Conservation (phyloP, 2,329 filamentous ascomycete genomes). For the Fusarium coicis region DNA sequence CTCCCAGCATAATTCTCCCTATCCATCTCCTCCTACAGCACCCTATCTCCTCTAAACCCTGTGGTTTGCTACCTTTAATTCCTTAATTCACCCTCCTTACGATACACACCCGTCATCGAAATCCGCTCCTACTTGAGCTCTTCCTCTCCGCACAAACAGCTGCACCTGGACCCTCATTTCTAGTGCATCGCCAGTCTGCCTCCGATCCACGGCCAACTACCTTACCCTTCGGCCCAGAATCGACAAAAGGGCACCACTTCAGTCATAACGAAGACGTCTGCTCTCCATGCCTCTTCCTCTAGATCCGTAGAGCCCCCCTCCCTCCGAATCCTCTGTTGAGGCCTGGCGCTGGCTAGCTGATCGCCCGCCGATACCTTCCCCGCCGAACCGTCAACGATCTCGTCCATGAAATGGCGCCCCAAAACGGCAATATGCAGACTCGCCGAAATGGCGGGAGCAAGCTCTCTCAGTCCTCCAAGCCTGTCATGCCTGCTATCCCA, state of each 20-base stretch:
- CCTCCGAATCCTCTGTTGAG: constrained; percentile 37
- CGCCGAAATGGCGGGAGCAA: constrained; percentile 47
- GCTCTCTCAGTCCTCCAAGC: constrained; percentile 47
- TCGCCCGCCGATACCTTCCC: constrained; percentile 39
- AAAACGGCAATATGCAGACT: constrained; percentile 48
- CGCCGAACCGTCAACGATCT: constrained; percentile 36
- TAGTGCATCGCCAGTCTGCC: constrained; percentile 29
- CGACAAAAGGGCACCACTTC: constrained; percentile 25
- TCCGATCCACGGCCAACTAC: constrained; percentile 28
- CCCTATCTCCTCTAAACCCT: background rate
- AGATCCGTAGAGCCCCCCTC: constrained; percentile 46
- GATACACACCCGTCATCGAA: constrained; percentile 5
- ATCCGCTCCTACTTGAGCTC: constrained; percentile 34
- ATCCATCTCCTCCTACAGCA: constrained; percentile 3
- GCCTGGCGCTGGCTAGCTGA: constrained; percentile 42
- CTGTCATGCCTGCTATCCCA: constrained; percentile 53
- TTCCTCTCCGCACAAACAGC: constrained; percentile 36
- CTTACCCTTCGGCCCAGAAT: constrained; percentile 16
- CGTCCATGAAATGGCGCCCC: constrained; percentile 48
- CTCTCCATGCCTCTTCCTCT: constrained; percentile 49
- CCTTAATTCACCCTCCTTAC: constrained; percentile 22
- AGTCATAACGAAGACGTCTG: constrained; percentile 28
- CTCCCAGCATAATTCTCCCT: constrained; percentile 7
- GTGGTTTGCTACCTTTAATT: constrained; percentile 10
- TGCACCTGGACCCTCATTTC: constrained; percentile 36